Percentiles rank a stretch among this genome's conserved stretches.
Evolutionary conservation across 2,329 filamentous ascomycete species (phyloP).

Genomic region (Fusarium vanettenii): DNA sequence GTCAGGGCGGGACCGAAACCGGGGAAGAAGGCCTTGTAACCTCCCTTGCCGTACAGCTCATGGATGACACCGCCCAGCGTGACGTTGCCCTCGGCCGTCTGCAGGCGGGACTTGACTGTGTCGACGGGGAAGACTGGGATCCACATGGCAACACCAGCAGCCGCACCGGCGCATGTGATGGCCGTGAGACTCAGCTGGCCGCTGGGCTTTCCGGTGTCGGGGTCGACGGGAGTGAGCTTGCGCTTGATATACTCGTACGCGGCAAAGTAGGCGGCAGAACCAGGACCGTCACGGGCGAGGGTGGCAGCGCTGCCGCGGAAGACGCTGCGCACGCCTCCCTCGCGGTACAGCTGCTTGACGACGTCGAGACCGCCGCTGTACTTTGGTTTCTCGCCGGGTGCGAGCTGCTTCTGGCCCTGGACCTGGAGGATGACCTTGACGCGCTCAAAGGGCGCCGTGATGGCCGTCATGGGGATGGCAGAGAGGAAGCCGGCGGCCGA

Average conservation of each 20-base stretch:
- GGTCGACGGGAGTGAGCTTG: conserved; percentile 83
- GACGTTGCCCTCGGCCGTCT: conserved; percentile 88
- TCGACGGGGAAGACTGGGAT: conserved; percentile 98
- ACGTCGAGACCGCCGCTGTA: conserved; percentile 91
- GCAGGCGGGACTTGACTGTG: conserved; percentile 93
- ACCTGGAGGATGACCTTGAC: conserved; percentile 99
- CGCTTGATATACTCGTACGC: conserved; percentile 97
- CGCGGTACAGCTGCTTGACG: conserved; percentile 90
- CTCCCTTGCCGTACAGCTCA: conserved; percentile 85
- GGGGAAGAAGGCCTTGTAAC: conserved; percentile 94
- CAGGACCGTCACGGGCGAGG: conserved; percentile 91
- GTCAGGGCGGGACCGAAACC: conserved; percentile 93
- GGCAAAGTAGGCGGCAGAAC: conserved; percentile 94
- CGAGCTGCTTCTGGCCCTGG: conserved; percentile 90
- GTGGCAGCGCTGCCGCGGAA: conserved; percentile 94
- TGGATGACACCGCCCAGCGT: conserved; percentile 83
- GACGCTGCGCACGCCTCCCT: conserved; percentile 90
- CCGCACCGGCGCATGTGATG: conserved; percentile 87
- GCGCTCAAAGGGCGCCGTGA: conserved; percentile 99
- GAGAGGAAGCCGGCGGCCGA: conserved; percentile 97
- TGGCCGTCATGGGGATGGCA: conserved; percentile 95
- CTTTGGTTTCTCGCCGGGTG: conserved; percentile 90
- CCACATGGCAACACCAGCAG: conserved; percentile 98
- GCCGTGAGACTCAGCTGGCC: conserved; percentile 85
- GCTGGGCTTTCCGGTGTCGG: conserved; percentile 74